Evolutionary conservation across 805 yeast species (phyloP), one percentile per base, ranked within the genome.

Genomic region (Ogataea wickerhamii): DNA sequence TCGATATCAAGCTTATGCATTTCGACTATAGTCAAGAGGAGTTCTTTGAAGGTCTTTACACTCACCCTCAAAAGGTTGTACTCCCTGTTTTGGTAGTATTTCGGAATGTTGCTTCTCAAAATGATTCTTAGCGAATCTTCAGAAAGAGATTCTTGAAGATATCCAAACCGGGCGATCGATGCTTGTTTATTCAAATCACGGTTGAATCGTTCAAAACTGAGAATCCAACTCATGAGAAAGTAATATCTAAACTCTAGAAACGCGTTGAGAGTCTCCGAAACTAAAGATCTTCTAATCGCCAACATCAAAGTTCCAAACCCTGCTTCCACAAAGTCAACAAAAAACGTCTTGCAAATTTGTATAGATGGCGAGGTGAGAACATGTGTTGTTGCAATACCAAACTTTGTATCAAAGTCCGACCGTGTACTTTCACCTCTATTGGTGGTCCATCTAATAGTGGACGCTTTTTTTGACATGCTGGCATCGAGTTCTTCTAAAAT

Each of bases 141-240:
- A 36, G 80, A 73, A 21, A 88, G 60, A 0, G 77, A 80, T 8
- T 73, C 70, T 4, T 51, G 47, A 14, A 51, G 36, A 32, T 44
- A 52, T 4, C 60, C 56, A 21, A 47, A 41, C 30, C 62, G 43
- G 34, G 47, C 37, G 28, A 38, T 39, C 4, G 71, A 65, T 4
- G 60, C 55, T 6, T 56, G 60, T 21, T 63, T 62, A 8, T n/a
- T 18, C 0, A 52, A 38, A 18, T 58, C 53, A 24, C 64, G 55
- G 42, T 65, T 51, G 5, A 52, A 60, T 16, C 82, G 64, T 49
- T 83, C 87, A 42, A 77, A 87, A 23, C 72, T 71, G 33, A 87
- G 64, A 49, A 87, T 81, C 96, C 97, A 91, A 1, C 86, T 69
- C 5, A 74, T 63, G 5, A 85, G 64, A 41, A 74, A 67, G 28